phyloP scores from a whole-genome alignment of 257 asterid genomes.

The Capsicum pubescens region DNA sequence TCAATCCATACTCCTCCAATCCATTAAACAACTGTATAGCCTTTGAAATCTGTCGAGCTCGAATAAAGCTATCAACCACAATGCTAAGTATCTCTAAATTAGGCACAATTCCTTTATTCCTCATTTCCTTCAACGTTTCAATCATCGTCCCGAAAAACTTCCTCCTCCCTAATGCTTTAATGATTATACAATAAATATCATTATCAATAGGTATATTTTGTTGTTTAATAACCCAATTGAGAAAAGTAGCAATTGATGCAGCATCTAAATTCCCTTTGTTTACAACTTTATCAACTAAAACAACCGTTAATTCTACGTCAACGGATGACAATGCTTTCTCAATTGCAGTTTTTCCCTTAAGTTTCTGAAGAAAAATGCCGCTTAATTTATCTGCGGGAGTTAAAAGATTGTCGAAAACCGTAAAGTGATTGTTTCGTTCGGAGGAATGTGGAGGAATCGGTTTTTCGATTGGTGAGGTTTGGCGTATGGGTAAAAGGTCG shows the following conservation, averaged over 20 bases:
- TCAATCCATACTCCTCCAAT: conserved; percentile 61
- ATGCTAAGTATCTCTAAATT: conserved; percentile 58
- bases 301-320: conserved; percentile 56
- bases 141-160: conserved; percentile 68
- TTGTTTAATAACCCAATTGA: conserved; percentile 72
- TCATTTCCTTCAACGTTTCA: conserved; percentile 61
- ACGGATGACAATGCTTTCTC: conserved; percentile 51
- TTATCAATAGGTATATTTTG: conserved; percentile 38
- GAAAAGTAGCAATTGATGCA: conserved; percentile 61
- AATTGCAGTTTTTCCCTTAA: conserved; percentile 51
- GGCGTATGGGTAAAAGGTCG: conserved; percentile 54
- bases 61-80: conserved; percentile 67
- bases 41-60: conserved; percentile 64
- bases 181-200: conserved; percentile 47
- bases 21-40: conserved; percentile 58
- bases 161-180: conserved; percentile 81
- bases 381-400: conserved; percentile 79
- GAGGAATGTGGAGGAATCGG: conserved; percentile 31
- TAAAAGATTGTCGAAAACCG: conserved; percentile 59
- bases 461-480: conserved; percentile 31
- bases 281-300: conserved; percentile 63
- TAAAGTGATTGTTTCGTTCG: conserved; percentile 14
- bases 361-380: conserved; percentile 78
- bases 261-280: conserved; percentile 69
- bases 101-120: conserved; percentile 46